phyloP scores from a whole-genome alignment of 768 basidiomycete genomes.

The Auriculariales sp. region DNA sequence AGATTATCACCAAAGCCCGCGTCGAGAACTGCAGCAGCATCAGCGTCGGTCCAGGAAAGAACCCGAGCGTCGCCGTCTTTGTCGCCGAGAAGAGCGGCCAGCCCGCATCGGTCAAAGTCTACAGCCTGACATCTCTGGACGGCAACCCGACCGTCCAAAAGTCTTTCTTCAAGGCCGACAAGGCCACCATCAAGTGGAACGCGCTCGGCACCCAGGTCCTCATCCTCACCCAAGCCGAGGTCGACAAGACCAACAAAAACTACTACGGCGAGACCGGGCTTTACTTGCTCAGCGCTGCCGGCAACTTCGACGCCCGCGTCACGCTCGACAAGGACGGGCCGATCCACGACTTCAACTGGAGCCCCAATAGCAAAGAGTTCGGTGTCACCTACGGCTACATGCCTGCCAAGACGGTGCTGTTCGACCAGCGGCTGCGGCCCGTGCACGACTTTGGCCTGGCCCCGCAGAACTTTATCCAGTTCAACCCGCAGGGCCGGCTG shows the following conservation, averaged over 20 bases:
- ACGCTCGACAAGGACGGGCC: conserved; percentile 89
- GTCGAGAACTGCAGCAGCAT: conserved; percentile 73
- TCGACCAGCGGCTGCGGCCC: conserved; percentile 78
- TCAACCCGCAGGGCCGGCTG: conserved; percentile 86
- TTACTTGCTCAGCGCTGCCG: conserved; percentile 82
- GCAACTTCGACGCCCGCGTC: conserved; percentile 87
- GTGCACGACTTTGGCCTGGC: conserved; percentile 83
- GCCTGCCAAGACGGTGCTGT: conserved; percentile 87
- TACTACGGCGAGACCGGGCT: conserved; percentile 97
- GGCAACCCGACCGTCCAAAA: conserved; percentile 69
- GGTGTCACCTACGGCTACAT: conserved; percentile 93
- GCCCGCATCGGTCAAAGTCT: conserved; percentile 79
- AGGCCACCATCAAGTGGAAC: conserved; percentile 3
- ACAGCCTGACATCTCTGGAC: conserved; percentile 48
- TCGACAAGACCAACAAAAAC: conserved; percentile 92
- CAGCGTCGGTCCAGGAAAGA: conserved; percentile 67
- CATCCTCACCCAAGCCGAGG: conserved; percentile 87
- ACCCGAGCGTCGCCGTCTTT: conserved; percentile 84
- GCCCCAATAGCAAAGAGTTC: conserved; percentile 93
- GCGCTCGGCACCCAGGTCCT: conserved; percentile 77
- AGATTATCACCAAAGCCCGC: conserved; percentile 62
- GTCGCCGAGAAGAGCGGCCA: conserved; percentile 91
- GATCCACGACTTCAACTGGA: conserved; percentile 94
- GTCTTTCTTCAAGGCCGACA: conserved; percentile 88
- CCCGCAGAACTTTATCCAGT: conserved; percentile 84